Base-by-base conservation (phyloP, 2,329 filamentous ascomycete genomes). In the Alternaria arborescens region DNA sequence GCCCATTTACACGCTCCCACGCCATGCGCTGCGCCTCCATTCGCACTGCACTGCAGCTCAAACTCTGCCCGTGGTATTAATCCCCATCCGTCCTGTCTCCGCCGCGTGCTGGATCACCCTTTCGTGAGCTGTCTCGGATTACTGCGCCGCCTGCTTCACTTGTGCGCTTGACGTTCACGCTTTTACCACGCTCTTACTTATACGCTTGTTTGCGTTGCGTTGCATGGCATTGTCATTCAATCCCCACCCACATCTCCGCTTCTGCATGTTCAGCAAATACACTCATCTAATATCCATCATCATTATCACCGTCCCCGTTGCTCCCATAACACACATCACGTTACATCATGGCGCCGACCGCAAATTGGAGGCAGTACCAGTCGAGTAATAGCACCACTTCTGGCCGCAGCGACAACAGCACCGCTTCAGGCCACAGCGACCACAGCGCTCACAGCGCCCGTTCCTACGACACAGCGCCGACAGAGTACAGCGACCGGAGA, bases 381-480 rank as follows among this genome's bases (percentile, higher is more conserved):
- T 74, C 74, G n/a, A 75, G 73, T 71, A 28, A 75, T 70, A 50
- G 46, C 46, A 50, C 46, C 46, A 18, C 69, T 43, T 75, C 73
- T 24, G 53, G 58, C 18, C 58, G 57, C 57, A 60, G 52, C 40
- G 55, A 57, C 72, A 20, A 75, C 71, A 50, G 46, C 32, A 38
- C 46, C 46, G 20, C 68, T 42, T 75, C 73, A 18, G 53, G 58
- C 18, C 58, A 52, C 57, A 60, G 52, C 40, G 55, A 52, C 60
- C 71, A 70, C 61, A 78, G 74, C 69, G 70, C 68, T 52, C 65
- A 66, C 55, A 74, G 72, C 64, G 69, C 68, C 40, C 72, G 67
- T 43, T 77, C 77, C 48, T 72, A 73, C 62, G 73, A 76, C 41
- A 78, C 75, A 3, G 72, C 71, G 20, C 71, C 75, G 28, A 77